phyloP scores from a whole-genome alignment of 257 asterid genomes.

The Solanum virginianum region DNA sequence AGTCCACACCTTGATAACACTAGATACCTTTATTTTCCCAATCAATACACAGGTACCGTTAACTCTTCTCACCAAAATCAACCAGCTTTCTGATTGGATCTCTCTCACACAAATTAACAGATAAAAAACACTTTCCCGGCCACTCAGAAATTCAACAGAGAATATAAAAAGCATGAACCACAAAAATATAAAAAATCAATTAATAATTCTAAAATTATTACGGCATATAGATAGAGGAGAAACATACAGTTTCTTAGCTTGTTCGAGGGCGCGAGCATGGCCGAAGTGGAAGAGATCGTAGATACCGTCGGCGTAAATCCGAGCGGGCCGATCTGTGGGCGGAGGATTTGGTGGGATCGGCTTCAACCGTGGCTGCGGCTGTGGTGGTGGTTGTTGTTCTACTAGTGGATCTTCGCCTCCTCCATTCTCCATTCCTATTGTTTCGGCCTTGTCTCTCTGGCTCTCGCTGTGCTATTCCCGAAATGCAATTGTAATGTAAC shows the following conservation, averaged over 20 bases:
- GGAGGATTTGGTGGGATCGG: conserved; percentile 15
- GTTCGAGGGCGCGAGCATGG: conserved; percentile 97
- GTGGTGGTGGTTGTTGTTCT: not conserved
- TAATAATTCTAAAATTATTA: not conserved
- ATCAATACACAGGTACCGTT: not conserved
- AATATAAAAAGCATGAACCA: not conserved
- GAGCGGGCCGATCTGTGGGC: conserved; percentile 61
- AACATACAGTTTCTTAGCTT: conserved; percentile 66
- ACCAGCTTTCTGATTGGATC: not conserved
- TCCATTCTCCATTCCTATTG: not conserved
- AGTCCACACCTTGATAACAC: not conserved
- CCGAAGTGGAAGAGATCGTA: conserved; percentile 99
- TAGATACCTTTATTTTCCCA: not conserved
- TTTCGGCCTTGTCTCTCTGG: not conserved
- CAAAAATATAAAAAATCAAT: not conserved
- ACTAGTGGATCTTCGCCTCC: not conserved
- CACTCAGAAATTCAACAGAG: not conserved
- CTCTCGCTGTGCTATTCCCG: not conserved
- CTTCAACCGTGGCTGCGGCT: not conserved
- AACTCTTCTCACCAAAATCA: not conserved
- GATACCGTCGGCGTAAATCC: conserved; percentile 94
- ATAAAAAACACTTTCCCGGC: not conserved
- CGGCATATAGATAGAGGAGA: not conserved
- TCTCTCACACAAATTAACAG: not conserved
- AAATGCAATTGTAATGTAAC: not conserved